Conservation (phyloP, 2,329 filamentous ascomycete genomes). For the Microascus cirrosus region DNA sequence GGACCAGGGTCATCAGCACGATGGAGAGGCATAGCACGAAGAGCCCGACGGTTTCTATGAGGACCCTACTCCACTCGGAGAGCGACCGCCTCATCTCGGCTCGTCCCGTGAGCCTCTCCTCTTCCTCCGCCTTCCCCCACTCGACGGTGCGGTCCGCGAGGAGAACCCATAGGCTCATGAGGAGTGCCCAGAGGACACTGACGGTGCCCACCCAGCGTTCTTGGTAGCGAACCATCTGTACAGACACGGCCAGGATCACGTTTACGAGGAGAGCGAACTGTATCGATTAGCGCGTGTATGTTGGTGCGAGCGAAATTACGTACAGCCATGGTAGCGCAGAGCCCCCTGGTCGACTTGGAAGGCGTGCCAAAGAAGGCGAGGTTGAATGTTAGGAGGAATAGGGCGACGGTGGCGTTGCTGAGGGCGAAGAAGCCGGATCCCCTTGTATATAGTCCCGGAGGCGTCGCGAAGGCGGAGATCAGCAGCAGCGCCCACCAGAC, state of each 20-base stretch:
- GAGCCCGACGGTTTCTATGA: slow-evolving; percentile 63
- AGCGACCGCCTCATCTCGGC: slow-evolving; percentile 75
- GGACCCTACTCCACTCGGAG: slow-evolving; percentile 72
- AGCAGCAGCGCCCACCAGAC: slow-evolving; percentile 89
- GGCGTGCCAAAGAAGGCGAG: slow-evolving; percentile 83
- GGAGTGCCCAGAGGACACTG: slow-evolving; percentile 68
- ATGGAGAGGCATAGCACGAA: slow-evolving; percentile 55
- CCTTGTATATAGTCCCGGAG: slow-evolving; percentile 72
- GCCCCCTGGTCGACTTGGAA: slow-evolving; percentile 65
- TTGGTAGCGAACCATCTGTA: slow-evolving; percentile 64
- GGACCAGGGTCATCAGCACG: slow-evolving; percentile 65
- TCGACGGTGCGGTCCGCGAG: slow-evolving; percentile 70
- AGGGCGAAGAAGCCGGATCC: slow-evolving; percentile 92
- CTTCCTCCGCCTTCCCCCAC: slow-evolving; percentile 88
- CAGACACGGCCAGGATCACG: slow-evolving; percentile 67
- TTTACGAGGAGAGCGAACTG: slow-evolving; percentile 40
- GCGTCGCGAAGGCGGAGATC: slow-evolving; percentile 84
- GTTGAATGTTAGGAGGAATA: slow-evolving; percentile 63
- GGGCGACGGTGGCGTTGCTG: slow-evolving; percentile 66
- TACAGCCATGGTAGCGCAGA: slow-evolving; percentile 54
- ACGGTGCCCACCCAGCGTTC: slow-evolving; percentile 88
- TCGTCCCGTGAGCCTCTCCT: slow-evolving; percentile 81
- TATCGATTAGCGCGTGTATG: not conserved
- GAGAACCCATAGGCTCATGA: slow-evolving; percentile 72
- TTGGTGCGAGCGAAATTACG: slow-evolving; percentile 3